Evolutionary conservation across 306 rosid species (phyloP).

Genomic region (Leucaena leucocephala): DNA sequence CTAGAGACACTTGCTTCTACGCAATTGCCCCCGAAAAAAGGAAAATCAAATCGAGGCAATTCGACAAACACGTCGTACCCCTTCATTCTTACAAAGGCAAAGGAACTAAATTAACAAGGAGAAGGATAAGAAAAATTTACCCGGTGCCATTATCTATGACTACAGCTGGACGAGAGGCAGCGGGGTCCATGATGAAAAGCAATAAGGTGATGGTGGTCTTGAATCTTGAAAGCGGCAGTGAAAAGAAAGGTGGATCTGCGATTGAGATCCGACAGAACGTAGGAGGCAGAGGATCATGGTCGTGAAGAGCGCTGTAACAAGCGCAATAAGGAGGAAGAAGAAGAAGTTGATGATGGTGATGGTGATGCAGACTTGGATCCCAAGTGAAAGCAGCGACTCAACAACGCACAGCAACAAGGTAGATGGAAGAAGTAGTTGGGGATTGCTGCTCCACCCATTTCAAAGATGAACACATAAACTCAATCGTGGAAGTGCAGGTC

Average conservation of each 20-base stretch:
- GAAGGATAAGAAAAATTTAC: slow-evolving; percentile 40
- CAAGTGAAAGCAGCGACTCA: slow-evolving; percentile 69
- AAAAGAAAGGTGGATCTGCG: slow-evolving; percentile 65
- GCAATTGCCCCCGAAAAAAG: slow-evolving; percentile 8
- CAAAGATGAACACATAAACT: slow-evolving; percentile 35
- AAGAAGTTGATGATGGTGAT: slow-evolving; percentile 24
- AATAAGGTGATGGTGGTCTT: neutral
- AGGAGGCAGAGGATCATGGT: slow-evolving; percentile 71
- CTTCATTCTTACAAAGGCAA: neutral
- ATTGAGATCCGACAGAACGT: slow-evolving; percentile 66
- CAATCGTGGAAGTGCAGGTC: slow-evolving; percentile 37
- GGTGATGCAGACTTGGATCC: slow-evolving; percentile 68
- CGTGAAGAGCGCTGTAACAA: slow-evolving; percentile 46
- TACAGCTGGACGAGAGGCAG: slow-evolving; percentile 91
- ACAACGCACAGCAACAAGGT: slow-evolving; percentile 46
- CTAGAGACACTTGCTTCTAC: neutral
- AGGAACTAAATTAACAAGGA: neutral
- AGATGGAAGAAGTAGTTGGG: slow-evolving; percentile 46
- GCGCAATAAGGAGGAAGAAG: slow-evolving; percentile 39
- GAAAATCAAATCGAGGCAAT: slow-evolving; percentile 22
- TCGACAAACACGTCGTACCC: slow-evolving; percentile 42
- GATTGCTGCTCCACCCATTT: slow-evolving; percentile 62
- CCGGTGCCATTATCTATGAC: slow-evolving; percentile 98
- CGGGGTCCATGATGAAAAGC: slow-evolving; percentile 76
- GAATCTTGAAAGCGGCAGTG: slow-evolving; percentile 14